phyloP scores from a whole-genome alignment of 2,329 filamentous ascomycete genomes.

The Truncatella angustata region DNA sequence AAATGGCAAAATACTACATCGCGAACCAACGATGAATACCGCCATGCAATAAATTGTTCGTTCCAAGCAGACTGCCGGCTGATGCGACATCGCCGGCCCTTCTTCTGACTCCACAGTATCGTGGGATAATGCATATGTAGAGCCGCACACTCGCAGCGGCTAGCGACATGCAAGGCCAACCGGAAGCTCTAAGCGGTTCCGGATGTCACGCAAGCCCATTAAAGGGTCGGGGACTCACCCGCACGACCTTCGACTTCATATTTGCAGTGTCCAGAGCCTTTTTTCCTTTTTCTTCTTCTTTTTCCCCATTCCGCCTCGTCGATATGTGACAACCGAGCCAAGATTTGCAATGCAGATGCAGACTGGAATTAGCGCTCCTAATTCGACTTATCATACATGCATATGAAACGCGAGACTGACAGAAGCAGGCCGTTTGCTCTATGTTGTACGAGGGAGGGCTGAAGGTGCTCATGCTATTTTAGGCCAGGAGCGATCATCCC shows the following conservation, averaged over 20 bases:
- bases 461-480: neutral
- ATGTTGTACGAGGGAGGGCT: no score
- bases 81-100: neutral
- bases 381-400: no score
- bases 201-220: neutral
- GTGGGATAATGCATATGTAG: conserved; percentile 2
- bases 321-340: no score
- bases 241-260: neutral
- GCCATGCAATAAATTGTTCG: no score
- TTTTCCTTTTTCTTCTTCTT: neutral
- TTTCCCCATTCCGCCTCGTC: neutral
- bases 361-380: no score
- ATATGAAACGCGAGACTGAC: no score
- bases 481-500: neutral
- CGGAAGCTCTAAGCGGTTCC: conserved; percentile 2
- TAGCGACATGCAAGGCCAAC: neutral
- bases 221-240: neutral
- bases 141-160: neutral
- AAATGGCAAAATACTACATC: no score
- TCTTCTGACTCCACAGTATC: conserved; percentile 1
- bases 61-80: no score
- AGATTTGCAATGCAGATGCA: no score
- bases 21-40: no score
- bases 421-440: neutral
- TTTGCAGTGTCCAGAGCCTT: neutral